Evolutionary conservation across 1,284 basidiomycete genomes (phyloP).

Genomic region (Cryptococcus hybrid): DNA sequence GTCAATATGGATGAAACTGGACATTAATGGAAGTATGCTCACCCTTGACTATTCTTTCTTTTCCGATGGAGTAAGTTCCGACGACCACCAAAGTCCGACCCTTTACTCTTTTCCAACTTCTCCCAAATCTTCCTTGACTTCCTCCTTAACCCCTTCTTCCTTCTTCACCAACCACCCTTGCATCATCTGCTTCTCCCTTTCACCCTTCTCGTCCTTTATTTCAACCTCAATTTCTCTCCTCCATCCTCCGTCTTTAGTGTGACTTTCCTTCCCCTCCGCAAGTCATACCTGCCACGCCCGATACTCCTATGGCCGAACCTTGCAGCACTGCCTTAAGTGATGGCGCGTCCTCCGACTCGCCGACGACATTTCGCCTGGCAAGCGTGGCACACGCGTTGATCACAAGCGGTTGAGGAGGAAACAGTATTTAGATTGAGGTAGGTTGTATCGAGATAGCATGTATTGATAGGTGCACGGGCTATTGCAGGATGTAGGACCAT

Average conservation of each 20-base stretch:
- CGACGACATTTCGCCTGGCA: conserved; percentile 60
- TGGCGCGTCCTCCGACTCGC: conserved; percentile 26
- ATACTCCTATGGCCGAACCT: background rate
- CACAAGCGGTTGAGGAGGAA: conserved; percentile 90
- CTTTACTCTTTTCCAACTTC: conserved; percentile 29
- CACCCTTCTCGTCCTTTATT: conserved; percentile 21
- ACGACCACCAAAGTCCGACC: conserved; percentile 70
- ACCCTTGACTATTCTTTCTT: conserved; percentile 95
- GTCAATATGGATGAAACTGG: conserved; percentile 1
- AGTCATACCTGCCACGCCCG: background rate
- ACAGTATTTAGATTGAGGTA: conserved; percentile 89
- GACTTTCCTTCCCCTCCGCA: conserved; percentile 8
- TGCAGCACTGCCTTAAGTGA: conserved; percentile 44
- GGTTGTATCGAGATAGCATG: conserved; percentile 93
- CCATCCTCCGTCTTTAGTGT: conserved; percentile 33
- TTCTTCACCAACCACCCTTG: conserved; percentile 50
- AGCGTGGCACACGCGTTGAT: conserved; percentile 88
- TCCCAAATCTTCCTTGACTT: conserved; percentile 36
- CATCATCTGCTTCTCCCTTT: conserved; percentile 47
- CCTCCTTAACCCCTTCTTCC: conserved; percentile 36
- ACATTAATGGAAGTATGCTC: conserved; percentile 2
- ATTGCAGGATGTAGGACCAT: conserved; percentile 80
- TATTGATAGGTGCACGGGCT: conserved; percentile 75
- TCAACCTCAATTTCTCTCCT: conserved; percentile 29
- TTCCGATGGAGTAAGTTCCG: conserved; percentile 96